Conservation (phyloP, 2,329 filamentous ascomycete genomes). For the Arthrobotrys pseudoclavata region DNA sequence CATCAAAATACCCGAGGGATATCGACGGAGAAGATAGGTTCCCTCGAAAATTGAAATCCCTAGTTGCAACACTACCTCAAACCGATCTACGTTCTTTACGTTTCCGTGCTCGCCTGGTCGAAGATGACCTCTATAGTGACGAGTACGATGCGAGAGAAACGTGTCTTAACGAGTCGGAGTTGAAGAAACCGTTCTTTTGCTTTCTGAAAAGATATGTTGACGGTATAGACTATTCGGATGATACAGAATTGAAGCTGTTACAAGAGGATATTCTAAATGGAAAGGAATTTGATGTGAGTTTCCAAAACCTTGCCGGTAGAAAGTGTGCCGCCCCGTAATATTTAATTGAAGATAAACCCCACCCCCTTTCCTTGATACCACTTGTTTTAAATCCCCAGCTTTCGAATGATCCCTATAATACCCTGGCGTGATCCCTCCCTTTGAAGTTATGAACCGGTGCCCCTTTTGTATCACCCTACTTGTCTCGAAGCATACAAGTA, state of each 20-base stretch:
- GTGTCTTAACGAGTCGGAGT: background rate
- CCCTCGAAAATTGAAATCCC: background rate
- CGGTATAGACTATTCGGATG: slow-evolving; percentile 7
- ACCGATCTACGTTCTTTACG: slow-evolving; percentile 12
- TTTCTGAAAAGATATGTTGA: slow-evolving; percentile 26
- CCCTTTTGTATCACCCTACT: background rate
- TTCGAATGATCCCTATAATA: background rate
- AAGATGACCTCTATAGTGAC: slow-evolving; percentile 39
- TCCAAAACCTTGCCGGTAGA: slow-evolving; percentile 33
- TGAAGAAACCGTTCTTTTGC: slow-evolving; percentile 28
- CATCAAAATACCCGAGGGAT: background rate
- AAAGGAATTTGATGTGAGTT: slow-evolving; percentile 34
- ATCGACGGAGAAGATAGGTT: background rate
- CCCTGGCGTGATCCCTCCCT: background rate
- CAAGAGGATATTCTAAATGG: slow-evolving; percentile 37
- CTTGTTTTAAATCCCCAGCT: background rate
- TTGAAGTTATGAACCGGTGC: background rate
- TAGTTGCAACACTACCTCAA: slow-evolving; percentile 14
- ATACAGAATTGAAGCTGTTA: slow-evolving; percentile 36
- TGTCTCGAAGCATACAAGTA: background rate
- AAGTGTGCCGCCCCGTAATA: background rate
- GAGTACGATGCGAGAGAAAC: slow-evolving; percentile 13
- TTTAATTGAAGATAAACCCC: background rate
- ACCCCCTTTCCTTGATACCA: background rate
- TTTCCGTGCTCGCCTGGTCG: slow-evolving; percentile 34